phyloP scores from a whole-genome alignment of 1,139 yeast species.

The Candida pseudoviswanathii region DNA sequence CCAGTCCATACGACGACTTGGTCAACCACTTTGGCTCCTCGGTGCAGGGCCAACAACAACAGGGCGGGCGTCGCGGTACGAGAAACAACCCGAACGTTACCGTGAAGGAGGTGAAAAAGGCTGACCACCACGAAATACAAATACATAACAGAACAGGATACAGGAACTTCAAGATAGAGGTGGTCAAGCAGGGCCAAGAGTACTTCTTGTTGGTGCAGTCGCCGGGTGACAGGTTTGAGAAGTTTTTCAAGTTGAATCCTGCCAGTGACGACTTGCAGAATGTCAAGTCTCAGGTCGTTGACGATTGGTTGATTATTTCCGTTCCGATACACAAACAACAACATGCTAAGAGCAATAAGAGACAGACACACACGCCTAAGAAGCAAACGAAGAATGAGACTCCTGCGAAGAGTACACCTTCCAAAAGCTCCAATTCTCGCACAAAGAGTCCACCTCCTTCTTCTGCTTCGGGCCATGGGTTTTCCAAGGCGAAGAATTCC shows the following conservation, averaged over 20 bases:
- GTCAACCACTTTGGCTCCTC: constrained; percentile 1
- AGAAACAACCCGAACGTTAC: constrained; percentile 2
- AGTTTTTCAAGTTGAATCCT: constrained; percentile 9
- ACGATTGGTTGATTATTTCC: constrained; percentile 4
- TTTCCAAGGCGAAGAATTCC: not conserved
- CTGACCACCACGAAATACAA: constrained; percentile 10
- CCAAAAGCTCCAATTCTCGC: not conserved
- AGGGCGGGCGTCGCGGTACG: not conserved
- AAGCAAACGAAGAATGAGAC: constrained; percentile 1
- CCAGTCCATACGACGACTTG: constrained; percentile 7
- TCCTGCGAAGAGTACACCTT: not conserved
- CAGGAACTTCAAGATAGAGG: constrained; percentile 11
- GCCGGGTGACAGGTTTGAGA: constrained; percentile 10
- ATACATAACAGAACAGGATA: constrained; percentile 10
- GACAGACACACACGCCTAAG: not conserved
- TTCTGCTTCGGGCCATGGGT: not conserved
- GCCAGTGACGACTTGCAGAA: constrained; percentile 6
- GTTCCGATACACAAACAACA: not conserved
- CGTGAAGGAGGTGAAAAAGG: constrained; percentile 8
- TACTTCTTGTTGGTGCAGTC: constrained; percentile 11
- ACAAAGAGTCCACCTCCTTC: constrained; percentile 1
- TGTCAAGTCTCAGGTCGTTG: constrained; percentile 5
- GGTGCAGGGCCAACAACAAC: not conserved
- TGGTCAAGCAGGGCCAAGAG: constrained; percentile 7
- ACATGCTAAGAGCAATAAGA: not conserved